Percentiles rank a stretch among this genome's conserved stretches.
phyloP scores from a whole-genome alignment of 1,284 basidiomycete genomes.

The Pseudozyma tsukubaensis region DNA sequence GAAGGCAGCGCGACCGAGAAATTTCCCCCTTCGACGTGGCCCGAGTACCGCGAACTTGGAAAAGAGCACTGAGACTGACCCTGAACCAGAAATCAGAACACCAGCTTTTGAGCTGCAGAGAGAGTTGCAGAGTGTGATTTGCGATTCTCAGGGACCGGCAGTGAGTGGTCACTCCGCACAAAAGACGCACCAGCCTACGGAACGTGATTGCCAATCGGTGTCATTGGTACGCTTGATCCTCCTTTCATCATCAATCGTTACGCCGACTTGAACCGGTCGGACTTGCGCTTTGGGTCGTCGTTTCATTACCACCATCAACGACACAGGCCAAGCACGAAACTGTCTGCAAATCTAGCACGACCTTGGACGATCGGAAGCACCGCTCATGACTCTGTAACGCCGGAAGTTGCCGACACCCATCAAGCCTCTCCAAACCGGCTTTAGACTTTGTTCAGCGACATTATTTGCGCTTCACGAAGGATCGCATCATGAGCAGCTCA shows the following conservation, averaged over 20 bases:
- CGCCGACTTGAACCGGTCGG: no score
- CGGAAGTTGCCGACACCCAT: neutral
- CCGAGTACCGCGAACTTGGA: conserved; percentile 7
- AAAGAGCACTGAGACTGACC: neutral
- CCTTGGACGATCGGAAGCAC: neutral
- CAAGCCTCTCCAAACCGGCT: no score
- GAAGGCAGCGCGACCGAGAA: conserved; percentile 2
- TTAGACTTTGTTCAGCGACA: neutral
- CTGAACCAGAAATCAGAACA: neutral
- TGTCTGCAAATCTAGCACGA: neutral
- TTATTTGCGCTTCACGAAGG: neutral
- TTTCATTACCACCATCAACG: no score
- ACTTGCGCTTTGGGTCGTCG: no score
- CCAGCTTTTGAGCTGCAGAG: no score
- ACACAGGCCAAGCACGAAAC: neutral
- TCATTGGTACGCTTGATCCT: no score
- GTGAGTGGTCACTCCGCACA: no score
- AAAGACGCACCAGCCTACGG: no score
- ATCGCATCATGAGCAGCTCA: conserved; percentile 27
- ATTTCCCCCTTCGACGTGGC: conserved; percentile 17
- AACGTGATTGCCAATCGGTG: no score
- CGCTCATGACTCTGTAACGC: conserved; percentile 5
- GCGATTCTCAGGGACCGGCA: no score
- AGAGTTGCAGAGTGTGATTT: no score
- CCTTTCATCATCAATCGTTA: no score